Percentiles rank a stretch among this genome's conserved stretches.
These are phyloP conservation scores for Ceratobasidium sp. DNA, from an alignment of 1,284 basidiomycete genomes.

Conservation along the genomic window DNA sequence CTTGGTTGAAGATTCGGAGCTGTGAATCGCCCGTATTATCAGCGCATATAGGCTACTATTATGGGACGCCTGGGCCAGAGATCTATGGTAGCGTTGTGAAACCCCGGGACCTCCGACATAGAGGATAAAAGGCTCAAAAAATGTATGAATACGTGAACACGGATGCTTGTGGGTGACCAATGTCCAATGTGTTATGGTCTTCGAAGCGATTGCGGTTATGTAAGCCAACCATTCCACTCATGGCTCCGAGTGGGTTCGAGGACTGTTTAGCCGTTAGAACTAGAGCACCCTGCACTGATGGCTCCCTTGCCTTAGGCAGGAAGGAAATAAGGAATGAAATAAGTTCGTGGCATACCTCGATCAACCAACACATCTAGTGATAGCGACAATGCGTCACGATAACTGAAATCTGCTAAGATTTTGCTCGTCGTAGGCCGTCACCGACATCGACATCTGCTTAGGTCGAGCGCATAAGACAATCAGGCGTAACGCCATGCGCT, in stretches of 20 bases:
- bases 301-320: constrained; percentile 23
- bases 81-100: too few relatives aligned
- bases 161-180: too few relatives aligned
- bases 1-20: background rate
- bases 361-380: background rate
- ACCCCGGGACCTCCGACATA: too few relatives aligned
- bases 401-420: background rate
- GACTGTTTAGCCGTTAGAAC: background rate
- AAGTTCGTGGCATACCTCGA: constrained; percentile 16
- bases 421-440: background rate
- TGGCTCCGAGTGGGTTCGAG: constrained; percentile 5
- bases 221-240: constrained; percentile 8
- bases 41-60: too few relatives aligned
- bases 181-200: too few relatives aligned
- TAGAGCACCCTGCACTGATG: constrained; percentile 26
- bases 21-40: background rate
- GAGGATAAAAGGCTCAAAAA: too few relatives aligned
- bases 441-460: background rate
- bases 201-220: too few relatives aligned
- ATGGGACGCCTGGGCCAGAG: too few relatives aligned
- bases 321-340: constrained; percentile 5
- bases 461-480: too few relatives aligned
- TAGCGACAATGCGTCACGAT: constrained; percentile 19
- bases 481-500: too few relatives aligned
- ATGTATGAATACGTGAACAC: too few relatives aligned